Percentiles rank a stretch among this genome's conserved stretches.
Conservation (phyloP, 2,329 filamentous ascomycete genomes). For the Eurotiales sp. region DNA sequence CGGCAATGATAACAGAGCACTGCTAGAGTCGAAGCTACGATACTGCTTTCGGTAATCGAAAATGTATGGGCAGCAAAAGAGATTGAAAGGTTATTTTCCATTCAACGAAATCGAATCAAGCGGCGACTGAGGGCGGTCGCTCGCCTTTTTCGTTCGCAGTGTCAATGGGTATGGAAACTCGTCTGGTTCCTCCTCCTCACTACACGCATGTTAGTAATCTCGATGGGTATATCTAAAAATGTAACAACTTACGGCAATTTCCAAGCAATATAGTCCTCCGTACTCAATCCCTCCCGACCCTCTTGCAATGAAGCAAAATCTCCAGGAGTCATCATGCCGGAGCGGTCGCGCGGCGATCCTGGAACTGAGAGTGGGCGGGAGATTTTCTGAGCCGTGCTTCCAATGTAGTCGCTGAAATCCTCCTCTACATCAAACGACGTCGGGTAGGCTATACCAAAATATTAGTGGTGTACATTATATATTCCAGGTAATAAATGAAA, state of each 20-base stretch:
- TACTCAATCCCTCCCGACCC: slow-evolving; percentile 84
- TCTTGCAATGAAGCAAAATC: slow-evolving; percentile 97
- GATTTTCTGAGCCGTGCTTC: slow-evolving; percentile 90
- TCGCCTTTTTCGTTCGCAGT: slow-evolving; percentile 49
- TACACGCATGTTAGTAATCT: slow-evolving; percentile 33
- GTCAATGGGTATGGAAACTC: slow-evolving; percentile 70
- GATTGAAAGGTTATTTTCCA: slow-evolving; percentile 13
- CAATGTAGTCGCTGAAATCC: slow-evolving; percentile 85
- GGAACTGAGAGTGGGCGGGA: slow-evolving; percentile 90
- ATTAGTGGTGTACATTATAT: not conserved
- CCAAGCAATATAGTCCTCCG: slow-evolving; percentile 98
- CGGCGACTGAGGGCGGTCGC: slow-evolving; percentile 34
- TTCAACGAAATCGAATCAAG: slow-evolving; percentile 34
- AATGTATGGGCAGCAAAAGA: not conserved
- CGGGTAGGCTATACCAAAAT: slow-evolving; percentile 66
- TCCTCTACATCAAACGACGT: slow-evolving; percentile 72
- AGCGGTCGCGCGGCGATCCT: slow-evolving; percentile 82
- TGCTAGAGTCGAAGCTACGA: not conserved
- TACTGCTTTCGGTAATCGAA: not conserved
- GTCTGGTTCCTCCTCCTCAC: slow-evolving; percentile 89
- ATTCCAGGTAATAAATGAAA: not conserved
- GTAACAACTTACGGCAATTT: slow-evolving; percentile 75
- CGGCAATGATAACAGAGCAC: not conserved
- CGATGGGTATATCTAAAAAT: not conserved
- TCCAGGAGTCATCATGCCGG: slow-evolving; percentile 98